A percentile compares a stretch with the other conserved stretches of the same genome.
phyloP scores from a whole-genome alignment of 2,329 filamentous ascomycete species.

The Calonectria pseudoreteaudii region DNA sequence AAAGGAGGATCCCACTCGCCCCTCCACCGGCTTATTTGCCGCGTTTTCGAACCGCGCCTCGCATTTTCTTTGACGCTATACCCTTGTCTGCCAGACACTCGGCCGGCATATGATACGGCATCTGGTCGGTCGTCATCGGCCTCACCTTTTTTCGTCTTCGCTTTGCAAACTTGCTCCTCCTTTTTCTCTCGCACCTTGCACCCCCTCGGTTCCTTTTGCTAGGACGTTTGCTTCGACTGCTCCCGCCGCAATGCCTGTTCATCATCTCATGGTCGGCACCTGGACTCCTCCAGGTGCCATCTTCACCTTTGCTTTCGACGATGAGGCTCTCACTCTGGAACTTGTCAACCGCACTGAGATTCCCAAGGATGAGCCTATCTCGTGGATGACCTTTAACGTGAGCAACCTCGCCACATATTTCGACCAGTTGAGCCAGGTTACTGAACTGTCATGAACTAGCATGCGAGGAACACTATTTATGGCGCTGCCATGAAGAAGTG shows the following conservation, averaged over 20 bases:
- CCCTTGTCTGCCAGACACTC: constrained; percentile 3
- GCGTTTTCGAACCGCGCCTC: constrained; percentile 12
- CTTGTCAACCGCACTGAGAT: constrained; percentile 86
- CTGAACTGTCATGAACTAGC: constrained; percentile 59
- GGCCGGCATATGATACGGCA: constrained; percentile 27
- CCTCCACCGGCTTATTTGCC: constrained; percentile 5
- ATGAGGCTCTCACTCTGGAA: constrained; percentile 79
- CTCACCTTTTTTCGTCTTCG: background rate
- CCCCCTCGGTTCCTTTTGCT: background rate
- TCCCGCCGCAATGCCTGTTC: constrained; percentile 72
- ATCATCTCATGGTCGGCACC: constrained; percentile 92
- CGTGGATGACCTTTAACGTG: constrained; percentile 93
- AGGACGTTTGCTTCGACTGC: constrained; percentile 26
- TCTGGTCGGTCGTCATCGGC: constrained; percentile 22
- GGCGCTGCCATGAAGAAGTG: constrained; percentile 95
- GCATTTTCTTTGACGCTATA: background rate
- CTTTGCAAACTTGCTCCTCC: background rate
- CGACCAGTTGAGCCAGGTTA: background rate
- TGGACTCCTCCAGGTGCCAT: constrained; percentile 93
- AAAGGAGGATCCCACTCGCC: background rate
- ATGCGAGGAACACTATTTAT: constrained; percentile 86
- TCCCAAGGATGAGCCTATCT: constrained; percentile 86
- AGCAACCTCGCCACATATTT: constrained; percentile 45
- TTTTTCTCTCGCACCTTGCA: background rate
- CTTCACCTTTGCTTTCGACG: constrained; percentile 90